Conservation (phyloP, 495 filamentous ascomycete genomes). For the Pyronema domesticum region DNA sequence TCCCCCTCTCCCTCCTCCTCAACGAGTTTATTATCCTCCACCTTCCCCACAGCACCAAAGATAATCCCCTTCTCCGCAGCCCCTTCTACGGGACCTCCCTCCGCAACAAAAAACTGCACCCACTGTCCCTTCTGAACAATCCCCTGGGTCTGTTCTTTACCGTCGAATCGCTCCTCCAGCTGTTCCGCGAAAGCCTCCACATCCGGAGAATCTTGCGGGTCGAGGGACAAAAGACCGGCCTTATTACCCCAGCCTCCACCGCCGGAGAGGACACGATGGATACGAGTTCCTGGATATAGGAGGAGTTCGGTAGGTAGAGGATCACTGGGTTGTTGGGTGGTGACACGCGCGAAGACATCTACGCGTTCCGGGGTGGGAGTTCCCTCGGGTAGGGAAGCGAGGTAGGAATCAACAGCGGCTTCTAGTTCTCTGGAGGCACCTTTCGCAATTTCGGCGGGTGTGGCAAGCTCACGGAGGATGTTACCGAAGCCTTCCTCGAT, state of each 20-base stretch:
- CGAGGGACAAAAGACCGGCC: slow-evolving; percentile 47
- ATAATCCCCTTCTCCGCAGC: slow-evolving; percentile 5
- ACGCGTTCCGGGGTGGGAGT: slow-evolving; percentile 25
- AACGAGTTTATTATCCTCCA: slow-evolving; percentile 3
- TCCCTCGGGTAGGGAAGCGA: slow-evolving; percentile 23
- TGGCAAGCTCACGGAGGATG: slow-evolving; percentile 40
- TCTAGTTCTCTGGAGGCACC: slow-evolving; percentile 45
- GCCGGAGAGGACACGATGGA: slow-evolving; percentile 46
- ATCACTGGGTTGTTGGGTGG: slow-evolving; percentile 21
- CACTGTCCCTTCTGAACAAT: slow-evolving; percentile 14
- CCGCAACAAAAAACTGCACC: slow-evolving; percentile 20
- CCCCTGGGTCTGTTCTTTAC: slow-evolving; percentile 4
- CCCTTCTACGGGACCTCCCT: not conserved
- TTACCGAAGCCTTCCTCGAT: slow-evolving; percentile 52
- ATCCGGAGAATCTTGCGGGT: slow-evolving; percentile 30
- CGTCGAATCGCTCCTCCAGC: slow-evolving; percentile 17
- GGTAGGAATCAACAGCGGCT: slow-evolving; percentile 36
- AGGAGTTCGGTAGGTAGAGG: slow-evolving; percentile 13
- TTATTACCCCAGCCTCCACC: slow-evolving; percentile 64
- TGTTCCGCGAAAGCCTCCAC: slow-evolving; percentile 10
- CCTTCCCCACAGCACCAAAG: slow-evolving; percentile 15
- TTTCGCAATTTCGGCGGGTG: slow-evolving; percentile 13
- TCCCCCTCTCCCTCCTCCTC: not conserved
- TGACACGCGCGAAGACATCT: slow-evolving; percentile 47
- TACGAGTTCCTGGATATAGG: slow-evolving; percentile 9